Conservation (phyloP, 2,329 filamentous ascomycete genomes). For the Colletotrichum orchidophilum region DNA sequence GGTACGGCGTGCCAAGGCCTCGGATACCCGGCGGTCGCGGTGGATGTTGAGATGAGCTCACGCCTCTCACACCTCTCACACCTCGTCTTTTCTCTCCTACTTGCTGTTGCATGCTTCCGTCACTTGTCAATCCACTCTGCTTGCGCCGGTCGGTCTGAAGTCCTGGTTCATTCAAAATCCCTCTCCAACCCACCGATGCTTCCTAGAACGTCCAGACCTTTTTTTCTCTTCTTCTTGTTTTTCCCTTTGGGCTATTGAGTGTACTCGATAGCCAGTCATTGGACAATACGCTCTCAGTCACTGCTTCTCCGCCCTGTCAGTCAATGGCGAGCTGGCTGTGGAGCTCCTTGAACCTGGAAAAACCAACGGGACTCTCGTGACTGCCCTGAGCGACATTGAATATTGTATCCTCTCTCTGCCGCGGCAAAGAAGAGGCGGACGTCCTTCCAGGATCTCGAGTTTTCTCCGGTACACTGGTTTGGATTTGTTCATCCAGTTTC, state of each 20-base stretch:
- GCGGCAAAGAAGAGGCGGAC: background rate
- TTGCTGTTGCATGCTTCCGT: conserved; percentile 30
- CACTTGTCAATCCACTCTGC: conserved; percentile 29
- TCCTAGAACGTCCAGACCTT: background rate
- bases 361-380: conserved; percentile 31
- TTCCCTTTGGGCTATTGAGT: background rate
- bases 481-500: background rate
- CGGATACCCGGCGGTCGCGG: conserved; percentile 12
- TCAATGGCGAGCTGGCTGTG: conserved; percentile 32
- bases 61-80: conserved; percentile 17
- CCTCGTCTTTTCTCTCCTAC: conserved; percentile 21
- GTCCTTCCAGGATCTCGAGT: background rate
- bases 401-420: background rate
- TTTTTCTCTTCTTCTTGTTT: background rate
- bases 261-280: background rate
- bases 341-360: conserved; percentile 30
- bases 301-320: background rate
- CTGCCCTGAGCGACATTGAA: conserved; percentile 5
- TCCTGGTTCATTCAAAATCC: conserved; percentile 30
- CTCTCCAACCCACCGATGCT: conserved; percentile 28
- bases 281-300: background rate
- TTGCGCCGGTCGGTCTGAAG: conserved; percentile 19
- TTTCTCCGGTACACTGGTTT: background rate
- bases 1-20: conserved; percentile 19
- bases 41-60: conserved; percentile 30